Evolutionary conservation across 495 filamentous ascomycete genomes (phyloP), one percentile per base, ranked within the genome.

Genomic region (Penicillium lividum): DNA sequence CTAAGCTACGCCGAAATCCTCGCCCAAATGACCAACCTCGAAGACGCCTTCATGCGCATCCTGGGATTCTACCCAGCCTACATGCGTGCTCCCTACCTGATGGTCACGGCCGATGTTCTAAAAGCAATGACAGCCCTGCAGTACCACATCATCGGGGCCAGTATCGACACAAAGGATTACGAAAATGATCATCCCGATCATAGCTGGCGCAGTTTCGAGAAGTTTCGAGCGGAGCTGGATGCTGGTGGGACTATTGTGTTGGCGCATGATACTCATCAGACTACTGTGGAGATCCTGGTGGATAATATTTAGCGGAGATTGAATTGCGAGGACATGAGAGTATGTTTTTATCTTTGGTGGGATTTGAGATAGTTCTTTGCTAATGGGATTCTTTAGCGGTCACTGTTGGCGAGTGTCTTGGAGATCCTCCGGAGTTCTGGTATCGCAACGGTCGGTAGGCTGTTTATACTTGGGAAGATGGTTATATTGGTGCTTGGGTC

Each of bases 61-160:
- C 75, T 91, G 9, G 89, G 89, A 15, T 82, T 84, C 59, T 84
- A 87, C 65, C 90, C 90, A 1, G 85, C 86, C 4, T 94, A 93
- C 69, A 91, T 92, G 64, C 68, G 79, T 25, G 67, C 75, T 3
- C 79, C 79, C 0, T 82, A 71, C 55, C 68, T 81, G 10, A 57
- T 61, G 15, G 67, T 67, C 57, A 70, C 63, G 55, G 61, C 46
- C 31, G 49, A 48, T 15, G 75, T 75, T 6, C 40, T 74, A 1
- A 13, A 40, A 5, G 58, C 57, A 3, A 67, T 82, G 74, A 40
- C 60, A 3, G 65, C 62, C 3, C 65, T 80, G 8, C 68, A 64
- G 2, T 82, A 81, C 59, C 73, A 76, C 47, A 68, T 80, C 5
- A 75, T 81, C 49, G 53, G 63, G 15, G 68, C 75, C 1, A 75